These are phyloP conservation scores for Aspergillus aculeatus DNA, from an alignment of 2,329 filamentous ascomycete species.

Conservation along the genomic window DNA sequence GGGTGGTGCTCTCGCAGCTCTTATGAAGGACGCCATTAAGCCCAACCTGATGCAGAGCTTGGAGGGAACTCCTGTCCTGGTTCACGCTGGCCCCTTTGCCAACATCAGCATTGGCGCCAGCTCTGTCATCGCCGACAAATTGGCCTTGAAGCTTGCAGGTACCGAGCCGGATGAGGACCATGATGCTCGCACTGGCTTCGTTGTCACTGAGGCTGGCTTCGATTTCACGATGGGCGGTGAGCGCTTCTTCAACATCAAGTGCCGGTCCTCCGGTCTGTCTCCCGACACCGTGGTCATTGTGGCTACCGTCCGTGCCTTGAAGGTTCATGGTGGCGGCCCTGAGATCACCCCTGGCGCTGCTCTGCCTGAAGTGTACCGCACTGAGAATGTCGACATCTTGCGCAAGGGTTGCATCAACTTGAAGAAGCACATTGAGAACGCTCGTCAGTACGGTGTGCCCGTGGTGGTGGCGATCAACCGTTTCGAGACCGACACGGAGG, in stretches of 20 bases:
- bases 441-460: constrained; percentile 82
- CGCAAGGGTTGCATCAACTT: constrained; percentile 90
- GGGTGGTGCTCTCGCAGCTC: constrained; percentile 84
- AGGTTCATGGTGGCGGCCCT: constrained; percentile 96
- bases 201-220: constrained; percentile 95
- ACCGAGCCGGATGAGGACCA: constrained; percentile 90
- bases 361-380: constrained; percentile 82
- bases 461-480: constrained; percentile 97
- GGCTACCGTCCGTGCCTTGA: constrained; percentile 90
- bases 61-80: constrained; percentile 95
- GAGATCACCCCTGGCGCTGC: constrained; percentile 83
- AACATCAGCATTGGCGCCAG: constrained; percentile 98
- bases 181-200: constrained; percentile 79
- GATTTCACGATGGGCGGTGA: constrained; percentile 99
- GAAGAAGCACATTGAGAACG: constrained; percentile 91
- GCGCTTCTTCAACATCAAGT: constrained; percentile 99
- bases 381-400: constrained; percentile 90
- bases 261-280: constrained; percentile 85
- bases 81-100: constrained; percentile 95
- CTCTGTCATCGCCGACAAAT: constrained; percentile 89
- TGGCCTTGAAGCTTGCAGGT: constrained; percentile 92
- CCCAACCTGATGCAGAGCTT: constrained; percentile 98
- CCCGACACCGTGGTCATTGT: constrained; percentile 95
- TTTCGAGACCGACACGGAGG: constrained; percentile 89
- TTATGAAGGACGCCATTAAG: constrained; percentile 99